Evolutionary conservation across 345 rosid genomes (phyloP).

Genomic region (Salix exigua): DNA sequence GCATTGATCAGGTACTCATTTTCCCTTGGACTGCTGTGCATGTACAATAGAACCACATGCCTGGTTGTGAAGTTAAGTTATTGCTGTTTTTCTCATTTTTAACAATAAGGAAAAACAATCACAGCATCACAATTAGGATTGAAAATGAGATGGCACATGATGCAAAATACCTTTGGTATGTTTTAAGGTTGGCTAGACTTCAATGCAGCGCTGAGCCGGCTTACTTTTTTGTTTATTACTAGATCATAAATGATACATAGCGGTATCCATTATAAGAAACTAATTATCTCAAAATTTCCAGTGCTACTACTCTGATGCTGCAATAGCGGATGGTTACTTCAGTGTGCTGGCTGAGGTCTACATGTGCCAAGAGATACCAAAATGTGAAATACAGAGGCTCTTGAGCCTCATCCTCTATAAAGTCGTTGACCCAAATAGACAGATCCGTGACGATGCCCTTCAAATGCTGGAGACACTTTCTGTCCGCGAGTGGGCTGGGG

Average conservation of each 20-base stretch:
- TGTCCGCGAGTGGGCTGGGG: constrained; percentile 97
- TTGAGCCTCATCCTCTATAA: constrained; percentile 94
- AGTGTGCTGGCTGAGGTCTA: constrained; percentile 97
- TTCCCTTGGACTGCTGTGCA: constrained; percentile 20
- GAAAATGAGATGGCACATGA: background rate
- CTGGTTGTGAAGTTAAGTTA: background rate
- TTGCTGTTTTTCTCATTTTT: too few relatives aligned
- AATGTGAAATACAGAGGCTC: constrained; percentile 93
- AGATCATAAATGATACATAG: background rate
- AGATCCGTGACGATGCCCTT: constrained; percentile 98
- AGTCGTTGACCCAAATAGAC: constrained; percentile 96
- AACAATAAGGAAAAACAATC: too few relatives aligned
- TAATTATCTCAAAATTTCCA: constrained; percentile 25
- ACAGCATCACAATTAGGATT: background rate
- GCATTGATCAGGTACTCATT: constrained; percentile 86
- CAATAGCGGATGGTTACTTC: constrained; percentile 97
- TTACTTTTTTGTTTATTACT: background rate
- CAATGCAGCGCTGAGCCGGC: background rate
- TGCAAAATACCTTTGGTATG: background rate
- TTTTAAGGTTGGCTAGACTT: background rate
- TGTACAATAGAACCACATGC: background rate
- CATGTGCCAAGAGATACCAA: constrained; percentile 98
- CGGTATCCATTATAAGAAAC: background rate
- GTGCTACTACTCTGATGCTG: constrained; percentile 95
- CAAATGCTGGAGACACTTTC: constrained; percentile 99